A percentile compares a stretch with the other conserved stretches of the same genome.
These are phyloP conservation scores for Tillandsia leiboldiana DNA, from an alignment of 176 grass and related monocot genomes.

Conservation along the genomic window DNA sequence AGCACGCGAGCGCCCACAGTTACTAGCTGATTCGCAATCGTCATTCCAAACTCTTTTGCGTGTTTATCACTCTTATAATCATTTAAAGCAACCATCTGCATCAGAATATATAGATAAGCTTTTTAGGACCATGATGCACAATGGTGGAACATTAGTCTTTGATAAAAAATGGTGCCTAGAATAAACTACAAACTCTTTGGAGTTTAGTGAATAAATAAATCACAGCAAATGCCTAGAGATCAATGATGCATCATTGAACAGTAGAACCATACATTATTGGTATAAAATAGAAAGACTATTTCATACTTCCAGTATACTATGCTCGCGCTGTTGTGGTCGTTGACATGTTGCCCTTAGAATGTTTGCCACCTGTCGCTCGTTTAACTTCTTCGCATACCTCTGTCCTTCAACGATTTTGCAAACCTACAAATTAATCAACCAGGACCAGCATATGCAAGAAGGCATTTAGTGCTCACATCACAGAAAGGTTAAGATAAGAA, in stretches of 20 bases:
- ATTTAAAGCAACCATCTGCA: slow-evolving; percentile 41
- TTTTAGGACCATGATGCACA: too few species aligned
- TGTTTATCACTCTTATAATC: slow-evolving; percentile 44
- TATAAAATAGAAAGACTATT: neutral
- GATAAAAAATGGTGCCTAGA: neutral
- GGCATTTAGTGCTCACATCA: neutral
- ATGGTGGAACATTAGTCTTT: too few species aligned
- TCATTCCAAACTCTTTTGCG: slow-evolving; percentile 42
- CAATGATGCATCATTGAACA: neutral
- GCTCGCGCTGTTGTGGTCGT: slow-evolving; percentile 37
- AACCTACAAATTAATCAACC: slow-evolving; percentile 29
- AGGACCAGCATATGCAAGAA: neutral
- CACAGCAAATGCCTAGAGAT: neutral
- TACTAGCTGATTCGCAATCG: slow-evolving; percentile 29
- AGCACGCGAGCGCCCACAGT: slow-evolving; percentile 45
- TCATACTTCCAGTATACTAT: slow-evolving; percentile 36
- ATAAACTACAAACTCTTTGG: neutral
- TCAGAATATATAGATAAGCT: neutral
- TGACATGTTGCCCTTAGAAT: slow-evolving; percentile 54
- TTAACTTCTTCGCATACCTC: slow-evolving; percentile 50
- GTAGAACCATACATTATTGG: neutral
- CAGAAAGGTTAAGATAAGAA: neutral
- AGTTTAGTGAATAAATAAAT: slow-evolving; percentile 1
- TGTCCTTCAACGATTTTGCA: slow-evolving; percentile 61
- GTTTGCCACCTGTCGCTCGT: slow-evolving; percentile 41